Base-by-base conservation (phyloP, 2,329 filamentous ascomycete species). In the Penicillium sp. region DNA sequence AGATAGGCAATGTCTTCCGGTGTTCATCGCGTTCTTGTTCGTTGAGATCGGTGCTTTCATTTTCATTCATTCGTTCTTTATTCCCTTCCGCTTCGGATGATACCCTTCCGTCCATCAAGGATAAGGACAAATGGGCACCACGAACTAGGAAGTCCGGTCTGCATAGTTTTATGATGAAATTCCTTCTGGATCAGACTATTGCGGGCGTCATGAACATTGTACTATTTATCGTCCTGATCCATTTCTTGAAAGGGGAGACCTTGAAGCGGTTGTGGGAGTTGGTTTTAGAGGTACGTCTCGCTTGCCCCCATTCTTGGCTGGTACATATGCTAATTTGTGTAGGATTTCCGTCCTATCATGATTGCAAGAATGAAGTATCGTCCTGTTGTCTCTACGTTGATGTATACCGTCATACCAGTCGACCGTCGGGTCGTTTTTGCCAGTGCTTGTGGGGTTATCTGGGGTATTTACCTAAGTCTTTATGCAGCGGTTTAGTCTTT, bases 391-490 rank as follows among this genome's bases (percentile, higher is more conserved):
- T 89, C 86, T 60, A 69, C 89, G 19, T 69, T 90, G 59, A 90
- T 90, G 78, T 92, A 90, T 68, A 82, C 86, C 1, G 77, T 91
- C 58, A 82, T 89, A 62, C 89, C 87, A n/a, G 84, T 91, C 3
- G 83, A 91, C 67, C 82, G 82, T 52, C 80, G 90, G 37, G 87
- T 89, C 50, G 75, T 93, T 33, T 83, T 92, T 59, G 89, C 86
- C n/a, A 85, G 86, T 63, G 72, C 88, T 50, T 89, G 88, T 19
- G 90, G 90, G 5, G 80, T 93, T 24, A 82, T 79, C 14, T 93
- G 90, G 90, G 87, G 87, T 0, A 80, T 92, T 43, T 93, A 90
- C 71, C 78, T 93, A 75, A 91, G 88, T 69, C 75, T 92, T 67
- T 74, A 85, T 61, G 82, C 81, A 37, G 78, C 75, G 24, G 63